phyloP scores from a whole-genome alignment of 2,329 filamentous ascomycete genomes.

The Triangularia verruculosa region DNA sequence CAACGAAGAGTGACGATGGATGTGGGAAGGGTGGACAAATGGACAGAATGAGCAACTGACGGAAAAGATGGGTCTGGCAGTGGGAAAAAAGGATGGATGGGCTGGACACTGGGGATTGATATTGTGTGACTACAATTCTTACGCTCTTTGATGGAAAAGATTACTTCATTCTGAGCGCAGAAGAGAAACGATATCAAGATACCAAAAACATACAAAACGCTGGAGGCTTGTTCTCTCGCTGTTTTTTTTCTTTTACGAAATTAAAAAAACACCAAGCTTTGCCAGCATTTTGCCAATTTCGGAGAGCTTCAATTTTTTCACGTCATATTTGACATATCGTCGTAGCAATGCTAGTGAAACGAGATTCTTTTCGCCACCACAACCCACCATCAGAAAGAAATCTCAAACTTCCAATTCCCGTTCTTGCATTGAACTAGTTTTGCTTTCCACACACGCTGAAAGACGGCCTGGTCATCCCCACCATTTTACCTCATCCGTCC shows the following conservation, averaged over 20 bases:
- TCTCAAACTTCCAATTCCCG: background rate
- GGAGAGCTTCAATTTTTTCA: background rate
- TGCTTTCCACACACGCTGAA: background rate
- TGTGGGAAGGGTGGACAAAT: background rate
- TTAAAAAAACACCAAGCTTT: background rate
- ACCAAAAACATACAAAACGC: background rate
- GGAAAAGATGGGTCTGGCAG: background rate
- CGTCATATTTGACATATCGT: background rate
- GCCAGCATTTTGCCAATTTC: background rate
- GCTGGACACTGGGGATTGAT: background rate
- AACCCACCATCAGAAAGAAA: background rate
- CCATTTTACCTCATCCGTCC: background rate
- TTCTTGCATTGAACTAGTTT: background rate
- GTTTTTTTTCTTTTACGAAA: background rate
- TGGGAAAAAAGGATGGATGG: background rate
- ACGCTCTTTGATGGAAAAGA: constrained; percentile 17
- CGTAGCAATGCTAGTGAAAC: background rate
- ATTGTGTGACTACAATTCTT: constrained; percentile 19
- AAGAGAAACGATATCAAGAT: background rate
- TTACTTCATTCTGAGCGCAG: background rate
- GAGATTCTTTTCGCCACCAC: background rate
- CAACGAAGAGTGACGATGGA: background rate
- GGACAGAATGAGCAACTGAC: background rate
- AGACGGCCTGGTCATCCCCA: background rate
- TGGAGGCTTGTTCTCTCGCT: constrained; percentile 7